Evolutionary conservation across 208 protist genomes (phyloP), one percentile per base, ranked within the genome.

Genomic region (Wallacemonas sp.): DNA sequence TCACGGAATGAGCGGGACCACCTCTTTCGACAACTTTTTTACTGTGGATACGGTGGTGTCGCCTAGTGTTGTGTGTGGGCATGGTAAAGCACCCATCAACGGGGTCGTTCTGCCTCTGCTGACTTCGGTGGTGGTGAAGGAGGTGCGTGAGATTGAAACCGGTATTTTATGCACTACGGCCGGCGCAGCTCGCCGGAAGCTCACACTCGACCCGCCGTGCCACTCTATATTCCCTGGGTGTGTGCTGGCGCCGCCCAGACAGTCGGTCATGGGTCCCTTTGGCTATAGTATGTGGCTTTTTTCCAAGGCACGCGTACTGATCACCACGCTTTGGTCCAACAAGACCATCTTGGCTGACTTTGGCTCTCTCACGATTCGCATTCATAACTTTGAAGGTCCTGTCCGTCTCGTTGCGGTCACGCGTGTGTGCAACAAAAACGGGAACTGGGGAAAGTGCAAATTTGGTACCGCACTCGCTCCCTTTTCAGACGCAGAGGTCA

Each of bases 201-300:
- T 58, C 26, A 41, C 51, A 9, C 4, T 58, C 28, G 6, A 9
- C 28, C 30, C 51, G 15, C n/a, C 31, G 17, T 58, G 51, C 31
- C 51, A 26, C 6, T 9, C 19, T 9, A 58, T 58, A 12, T 34
- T 58, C 30, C 51, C 51, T 6, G 51, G 51, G n/a, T 58, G 51
- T n/a, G 9, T 58, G 24, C 28, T 58, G 8, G 51, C 41, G 12
- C 9, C 26, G 4, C 9, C 21, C 24, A 30, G n/a, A n/a, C n/a
- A n/a, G n/a, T n/a, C n/a, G n/a, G n/a, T n/a, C n/a, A n/a, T n/a
- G n/a, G n/a, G n/a, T n/a, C n/a, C n/a, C n/a, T n/a, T n/a, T n/a
- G n/a, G n/a, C n/a, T n/a, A 21, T 49, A 6, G 9, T 6, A 21
- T 49, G 11, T 8, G n/a, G 11, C 24, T 6, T 6, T 54, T 58